phyloP scores from a whole-genome alignment of 345 rosid species.

The Punica granatum region DNA sequence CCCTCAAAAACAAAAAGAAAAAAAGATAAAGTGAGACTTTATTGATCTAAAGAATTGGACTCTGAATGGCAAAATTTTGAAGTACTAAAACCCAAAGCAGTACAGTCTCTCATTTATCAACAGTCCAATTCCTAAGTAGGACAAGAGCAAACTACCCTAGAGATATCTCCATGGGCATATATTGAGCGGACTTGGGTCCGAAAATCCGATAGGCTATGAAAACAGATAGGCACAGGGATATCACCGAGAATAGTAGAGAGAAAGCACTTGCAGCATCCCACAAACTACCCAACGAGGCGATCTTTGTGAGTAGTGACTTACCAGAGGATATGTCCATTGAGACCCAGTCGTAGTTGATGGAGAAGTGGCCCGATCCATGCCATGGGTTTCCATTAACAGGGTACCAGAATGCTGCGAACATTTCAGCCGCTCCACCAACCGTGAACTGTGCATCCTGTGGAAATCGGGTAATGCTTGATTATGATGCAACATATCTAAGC shows the following conservation, averaged over 20 bases:
- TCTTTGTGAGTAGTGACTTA: conserved; percentile 22
- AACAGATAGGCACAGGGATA: conserved; percentile 53
- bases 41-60: background rate
- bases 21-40: background rate
- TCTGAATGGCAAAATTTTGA: background rate
- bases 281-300: conserved; percentile 31
- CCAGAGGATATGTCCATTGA: conserved; percentile 52
- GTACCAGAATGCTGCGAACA: conserved; percentile 94
- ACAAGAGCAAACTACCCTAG: background rate
- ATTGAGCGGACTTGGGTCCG: conserved; percentile 25
- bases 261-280: conserved; percentile 45
- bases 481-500: too few species aligned
- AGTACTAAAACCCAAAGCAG: background rate
- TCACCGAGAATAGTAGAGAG: conserved; percentile 54
- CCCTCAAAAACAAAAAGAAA: too few species aligned
- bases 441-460: conserved; percentile 90
- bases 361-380: conserved; percentile 83
- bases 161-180: conserved; percentile 33
- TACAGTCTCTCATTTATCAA: background rate
- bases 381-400: conserved; percentile 69
- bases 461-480: background rate
- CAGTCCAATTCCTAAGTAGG: background rate
- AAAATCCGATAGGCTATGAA: conserved; percentile 50
- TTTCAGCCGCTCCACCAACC: conserved; percentile 54
- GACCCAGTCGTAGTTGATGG: conserved; percentile 81